Evolutionary conservation across 2,329 filamentous ascomycete genomes (phyloP).

Genomic region (Alternaria novae-zelandiae): DNA sequence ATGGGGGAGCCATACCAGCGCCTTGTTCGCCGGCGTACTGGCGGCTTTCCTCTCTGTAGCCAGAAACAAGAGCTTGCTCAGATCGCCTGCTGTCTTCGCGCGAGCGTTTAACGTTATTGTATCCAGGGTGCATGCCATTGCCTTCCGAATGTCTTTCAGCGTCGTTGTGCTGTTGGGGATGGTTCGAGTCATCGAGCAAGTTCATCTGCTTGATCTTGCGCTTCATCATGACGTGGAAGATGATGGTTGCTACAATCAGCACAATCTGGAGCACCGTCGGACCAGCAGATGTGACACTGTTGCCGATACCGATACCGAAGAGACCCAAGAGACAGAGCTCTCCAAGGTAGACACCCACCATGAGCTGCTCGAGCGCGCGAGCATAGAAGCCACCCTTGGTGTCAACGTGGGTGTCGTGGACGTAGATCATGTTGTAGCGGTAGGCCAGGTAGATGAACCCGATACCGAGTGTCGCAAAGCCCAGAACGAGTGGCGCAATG

Average conservation of each 20-base stretch:
- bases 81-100: neutral
- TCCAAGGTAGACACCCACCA: slow-evolving; percentile 56
- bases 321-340: slow-evolving; percentile 56
- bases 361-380: slow-evolving; percentile 55
- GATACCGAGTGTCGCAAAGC: slow-evolving; percentile 55
- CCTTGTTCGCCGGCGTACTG: neutral
- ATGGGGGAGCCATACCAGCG: slow-evolving; percentile 3
- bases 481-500: slow-evolving; percentile 56
- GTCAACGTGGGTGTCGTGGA: slow-evolving; percentile 55
- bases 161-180: slow-evolving; percentile 23
- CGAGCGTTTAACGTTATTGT: neutral
- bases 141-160: slow-evolving; percentile 27
- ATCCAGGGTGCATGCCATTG: neutral
- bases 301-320: slow-evolving; percentile 50
- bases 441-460: slow-evolving; percentile 55
- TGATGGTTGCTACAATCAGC: slow-evolving; percentile 48
- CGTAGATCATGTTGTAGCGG: slow-evolving; percentile 58
- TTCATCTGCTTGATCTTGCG: slow-evolving; percentile 38
- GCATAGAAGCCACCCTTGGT: slow-evolving; percentile 56
- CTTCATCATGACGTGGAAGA: slow-evolving; percentile 50
- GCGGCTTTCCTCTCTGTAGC: slow-evolving; percentile 1
- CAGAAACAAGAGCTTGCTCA: slow-evolving; percentile 1
- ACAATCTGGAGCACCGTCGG: slow-evolving; percentile 52
- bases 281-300: slow-evolving; percentile 42
- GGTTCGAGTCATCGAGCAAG: slow-evolving; percentile 36